Percentiles rank a stretch among this genome's conserved stretches.
Conservation (phyloP, 441 rosid genomes). For the Eugenia klotzschiana region DNA sequence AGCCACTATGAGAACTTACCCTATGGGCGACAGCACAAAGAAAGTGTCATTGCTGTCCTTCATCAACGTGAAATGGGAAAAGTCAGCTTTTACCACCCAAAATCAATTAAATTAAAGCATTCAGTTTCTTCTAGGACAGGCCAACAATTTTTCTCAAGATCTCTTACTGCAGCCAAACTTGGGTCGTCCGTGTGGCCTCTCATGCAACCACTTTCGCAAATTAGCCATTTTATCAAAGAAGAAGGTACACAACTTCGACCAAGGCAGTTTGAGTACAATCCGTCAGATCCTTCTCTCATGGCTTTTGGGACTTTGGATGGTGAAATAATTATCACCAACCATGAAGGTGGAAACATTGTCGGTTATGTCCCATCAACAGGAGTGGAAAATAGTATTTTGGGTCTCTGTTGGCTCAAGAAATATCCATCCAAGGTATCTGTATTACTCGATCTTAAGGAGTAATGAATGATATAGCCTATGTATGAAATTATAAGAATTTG, state of each 20-base stretch:
- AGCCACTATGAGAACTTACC: conserved; percentile 24
- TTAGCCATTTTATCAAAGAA: conserved; percentile 12
- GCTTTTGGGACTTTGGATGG: conserved; percentile 37
- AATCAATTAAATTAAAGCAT: conserved; percentile 16
- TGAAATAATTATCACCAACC: conserved; percentile 27
- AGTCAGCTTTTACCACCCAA: conserved; percentile 6
- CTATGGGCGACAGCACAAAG: conserved; percentile 17
- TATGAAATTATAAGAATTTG: not conserved
- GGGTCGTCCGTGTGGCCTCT: conserved; percentile 27
- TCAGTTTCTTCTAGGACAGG: conserved; percentile 2
- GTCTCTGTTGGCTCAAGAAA: conserved; percentile 35
- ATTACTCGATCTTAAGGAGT: not conserved
- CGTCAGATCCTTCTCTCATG: conserved; percentile 21
- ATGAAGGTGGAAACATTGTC: conserved; percentile 25
- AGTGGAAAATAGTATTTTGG: conserved; percentile 17
- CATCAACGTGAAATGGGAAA: conserved; percentile 25
- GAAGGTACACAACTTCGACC: conserved; percentile 23
- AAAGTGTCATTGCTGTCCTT: conserved; percentile 19
- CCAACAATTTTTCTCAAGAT: conserved; percentile 19
- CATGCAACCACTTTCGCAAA: conserved; percentile 12
- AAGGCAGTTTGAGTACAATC: conserved; percentile 41
- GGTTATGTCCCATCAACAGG: conserved; percentile 19
- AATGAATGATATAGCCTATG: not conserved
- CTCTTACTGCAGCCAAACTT: conserved; percentile 25
- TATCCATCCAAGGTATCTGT: conserved; percentile 26